Base-by-base conservation (phyloP, 2,329 filamentous ascomycete genomes). In the Penicillium sp. region DNA sequence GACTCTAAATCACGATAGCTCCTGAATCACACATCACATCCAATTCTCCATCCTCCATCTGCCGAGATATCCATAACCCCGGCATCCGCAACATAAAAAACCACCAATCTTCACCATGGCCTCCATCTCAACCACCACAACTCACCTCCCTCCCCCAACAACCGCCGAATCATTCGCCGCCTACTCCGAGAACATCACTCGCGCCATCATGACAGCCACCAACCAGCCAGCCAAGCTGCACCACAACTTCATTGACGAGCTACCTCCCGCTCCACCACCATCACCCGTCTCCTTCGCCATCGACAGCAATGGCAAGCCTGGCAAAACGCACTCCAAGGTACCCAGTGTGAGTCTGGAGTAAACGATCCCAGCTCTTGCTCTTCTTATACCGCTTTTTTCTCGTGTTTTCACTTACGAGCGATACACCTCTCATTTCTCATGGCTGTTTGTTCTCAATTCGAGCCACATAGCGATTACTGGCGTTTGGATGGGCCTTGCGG, bases 161-260 rank as follows among this genome's bases (percentile, higher is more conserved):
- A 53, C 60, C 37, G 35, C 53, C 40, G 47, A 60, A 33, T 56
- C 58, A 15, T 50, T 62, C 12, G 55, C 63, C 29, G 61, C 59
- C 42, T 67, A 67, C 44, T 66, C 64, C 12, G 64, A 72, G 49
- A 66, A 73, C 42, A 68, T 74, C 56, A 65, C 65, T 51, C 66
- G 64, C 46, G 69, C 70, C 23, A 65, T 73, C 50, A 64, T 71
- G 52, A 64, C 67, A 6, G 66, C 67, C 32, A 63, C 65, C 18
- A 46, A 43, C 13, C 65, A 68, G 46, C 66, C 66, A 27, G 54
- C 60, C 33, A 61, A 63, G 39, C 49, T 29, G 9, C 50, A 51
- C 29, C 37, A 51, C n/a, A 50, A 39, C n/a, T 42, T 57, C 9
- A 52, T 63, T 41, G 56, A 64, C 20, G 59, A 62, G 33, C 56